phyloP scores from a whole-genome alignment of 768 basidiomycete genomes.

The Pleurotus cornucopiae region DNA sequence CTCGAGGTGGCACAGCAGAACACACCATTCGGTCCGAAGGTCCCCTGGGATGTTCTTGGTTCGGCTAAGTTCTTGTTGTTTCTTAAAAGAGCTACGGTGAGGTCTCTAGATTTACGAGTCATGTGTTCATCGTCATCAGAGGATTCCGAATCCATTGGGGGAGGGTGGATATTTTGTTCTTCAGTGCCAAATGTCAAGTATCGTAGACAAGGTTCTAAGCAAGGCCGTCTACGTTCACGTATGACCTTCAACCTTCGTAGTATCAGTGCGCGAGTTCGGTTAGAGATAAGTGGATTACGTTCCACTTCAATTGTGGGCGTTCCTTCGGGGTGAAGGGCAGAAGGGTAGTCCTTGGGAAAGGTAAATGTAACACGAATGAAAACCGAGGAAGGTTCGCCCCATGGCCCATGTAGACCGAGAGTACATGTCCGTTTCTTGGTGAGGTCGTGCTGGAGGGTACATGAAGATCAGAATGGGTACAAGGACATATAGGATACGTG shows the following conservation, averaged over 20 bases:
- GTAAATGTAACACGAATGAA: conserved; percentile 88
- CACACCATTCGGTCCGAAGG: conserved; percentile 85
- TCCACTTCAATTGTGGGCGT: conserved; percentile 80
- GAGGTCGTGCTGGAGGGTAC: conserved; percentile 50
- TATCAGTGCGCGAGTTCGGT: conserved; percentile 73
- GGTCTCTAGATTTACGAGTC: conserved; percentile 40
- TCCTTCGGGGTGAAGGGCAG: conserved; percentile 54
- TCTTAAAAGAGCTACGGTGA: conserved; percentile 50
- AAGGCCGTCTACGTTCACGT: conserved; percentile 71
- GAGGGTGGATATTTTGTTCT: conserved; percentile 38
- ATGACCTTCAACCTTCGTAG: conserved; percentile 72
- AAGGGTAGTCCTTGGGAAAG: conserved; percentile 82
- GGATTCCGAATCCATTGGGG: conserved; percentile 49
- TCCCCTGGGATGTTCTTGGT: conserved; percentile 81
- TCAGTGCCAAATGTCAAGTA: conserved; percentile 75
- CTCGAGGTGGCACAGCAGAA: background rate
- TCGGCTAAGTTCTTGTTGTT: conserved; percentile 79
- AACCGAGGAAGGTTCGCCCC: conserved; percentile 82
- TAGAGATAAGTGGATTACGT: conserved; percentile 73
- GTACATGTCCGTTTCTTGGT: conserved; percentile 77
- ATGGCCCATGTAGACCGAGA: conserved; percentile 83
- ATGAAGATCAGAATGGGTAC: background rate
- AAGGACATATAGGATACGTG: conserved; percentile 20
- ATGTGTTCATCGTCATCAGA: conserved; percentile 61
- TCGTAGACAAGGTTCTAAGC: conserved; percentile 77